Evolutionary conservation across 2,329 filamentous ascomycete species (phyloP).

Genomic region (Xylariaceae sp.): DNA sequence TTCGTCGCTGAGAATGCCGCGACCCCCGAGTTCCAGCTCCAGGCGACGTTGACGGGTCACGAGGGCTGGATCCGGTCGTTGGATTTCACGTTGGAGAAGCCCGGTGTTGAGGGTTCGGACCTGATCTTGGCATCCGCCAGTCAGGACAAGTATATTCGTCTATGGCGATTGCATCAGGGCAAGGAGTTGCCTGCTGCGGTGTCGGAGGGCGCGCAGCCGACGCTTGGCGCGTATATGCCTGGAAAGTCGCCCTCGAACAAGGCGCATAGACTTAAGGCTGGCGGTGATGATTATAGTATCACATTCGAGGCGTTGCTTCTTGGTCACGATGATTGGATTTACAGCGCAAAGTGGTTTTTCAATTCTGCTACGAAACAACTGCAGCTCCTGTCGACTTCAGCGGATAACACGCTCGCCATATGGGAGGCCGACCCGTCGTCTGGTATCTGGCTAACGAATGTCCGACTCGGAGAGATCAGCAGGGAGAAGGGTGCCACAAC

Average conservation of each 20-base stretch:
- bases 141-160: constrained; percentile 92
- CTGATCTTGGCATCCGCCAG: constrained; percentile 85
- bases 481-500: constrained; percentile 93
- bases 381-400: constrained; percentile 81
- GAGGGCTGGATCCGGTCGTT: constrained; percentile 93
- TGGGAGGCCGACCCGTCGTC: constrained; percentile 83
- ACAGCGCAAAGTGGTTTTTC: constrained; percentile 72
- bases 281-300: constrained; percentile 62
- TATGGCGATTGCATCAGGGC: constrained; percentile 80
- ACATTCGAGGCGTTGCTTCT: constrained; percentile 92
- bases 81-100: constrained; percentile 64
- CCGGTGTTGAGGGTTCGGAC: constrained; percentile 48
- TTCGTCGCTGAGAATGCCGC: constrained; percentile 53
- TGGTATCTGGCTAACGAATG: constrained; percentile 84
- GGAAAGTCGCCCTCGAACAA: constrained; percentile 83
- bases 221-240: constrained; percentile 52
- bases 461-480: constrained; percentile 87
- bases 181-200: constrained; percentile 56
- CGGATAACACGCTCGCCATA: constrained; percentile 89
- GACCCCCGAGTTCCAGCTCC: constrained; percentile 56
- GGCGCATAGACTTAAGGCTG: constrained; percentile 66
- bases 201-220: constrained; percentile 50
- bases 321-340: constrained; percentile 98
- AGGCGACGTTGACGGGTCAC: constrained; percentile 78
- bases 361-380: constrained; percentile 46